These are phyloP conservation scores for Bruguiera parviflora DNA, from an alignment of 345 rosid species.

Conservation along the genomic window DNA sequence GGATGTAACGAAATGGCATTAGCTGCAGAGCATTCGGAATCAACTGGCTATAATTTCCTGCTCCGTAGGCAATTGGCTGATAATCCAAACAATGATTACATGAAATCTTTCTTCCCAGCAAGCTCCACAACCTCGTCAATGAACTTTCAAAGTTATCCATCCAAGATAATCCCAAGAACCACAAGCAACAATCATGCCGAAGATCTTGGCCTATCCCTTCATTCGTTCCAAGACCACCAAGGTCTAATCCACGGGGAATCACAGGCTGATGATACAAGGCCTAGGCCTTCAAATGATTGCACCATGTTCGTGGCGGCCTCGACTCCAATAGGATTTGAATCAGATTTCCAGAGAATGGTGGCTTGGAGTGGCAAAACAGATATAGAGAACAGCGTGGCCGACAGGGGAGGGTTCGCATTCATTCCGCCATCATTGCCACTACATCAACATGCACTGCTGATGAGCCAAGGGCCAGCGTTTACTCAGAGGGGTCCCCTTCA, in stretches of 20 bases:
- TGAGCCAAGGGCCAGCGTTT: constrained; percentile 36
- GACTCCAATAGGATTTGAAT: constrained; percentile 29
- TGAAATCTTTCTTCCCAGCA: constrained; percentile 68
- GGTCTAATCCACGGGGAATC: constrained; percentile 28
- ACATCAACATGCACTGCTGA: constrained; percentile 26
- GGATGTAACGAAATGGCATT: constrained; percentile 4
- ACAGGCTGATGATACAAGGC: constrained; percentile 27
- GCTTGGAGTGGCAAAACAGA: constrained; percentile 40
- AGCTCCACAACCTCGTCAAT: constrained; percentile 46
- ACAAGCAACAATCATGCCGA: constrained; percentile 28
- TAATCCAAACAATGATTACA: constrained; percentile 33
- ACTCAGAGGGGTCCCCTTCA: constrained; percentile 82
- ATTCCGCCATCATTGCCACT: constrained; percentile 33
- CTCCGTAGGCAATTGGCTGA: constrained; percentile 36
- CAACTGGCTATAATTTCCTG: constrained; percentile 45
- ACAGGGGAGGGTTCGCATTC: constrained; percentile 35
- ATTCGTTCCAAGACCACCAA: constrained; percentile 37
- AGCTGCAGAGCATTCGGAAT: constrained; percentile 31
- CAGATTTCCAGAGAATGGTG: constrained; percentile 52
- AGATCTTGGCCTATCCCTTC: constrained; percentile 70
- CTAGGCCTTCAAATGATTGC: constrained; percentile 22
- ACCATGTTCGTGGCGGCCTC: constrained; percentile 24
- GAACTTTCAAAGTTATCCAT: constrained; percentile 57
- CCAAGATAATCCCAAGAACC: constrained; percentile 47
- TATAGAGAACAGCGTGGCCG: constrained; percentile 31